A percentile compares a stretch with the other conserved stretches of the same genome.
Evolutionary conservation across 805 yeast species (phyloP).

Genomic region (Schwanniomyces yamadae): DNA sequence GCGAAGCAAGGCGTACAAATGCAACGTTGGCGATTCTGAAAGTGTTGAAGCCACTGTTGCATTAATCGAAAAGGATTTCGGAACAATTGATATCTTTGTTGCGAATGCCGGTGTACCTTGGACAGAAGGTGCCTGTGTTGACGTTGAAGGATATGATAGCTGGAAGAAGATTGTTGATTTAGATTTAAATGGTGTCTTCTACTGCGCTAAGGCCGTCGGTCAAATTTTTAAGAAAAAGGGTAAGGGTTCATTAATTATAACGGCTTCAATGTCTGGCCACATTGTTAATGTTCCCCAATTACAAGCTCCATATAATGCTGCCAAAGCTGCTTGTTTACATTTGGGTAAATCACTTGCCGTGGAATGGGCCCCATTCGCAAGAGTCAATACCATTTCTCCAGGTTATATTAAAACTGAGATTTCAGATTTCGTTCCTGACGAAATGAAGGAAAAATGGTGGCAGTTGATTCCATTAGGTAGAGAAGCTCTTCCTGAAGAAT

Average conservation of each 20-base stretch:
- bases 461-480: constrained; percentile 45
- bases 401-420: constrained; percentile 45
- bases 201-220: constrained; percentile 44
- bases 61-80: constrained; percentile 65
- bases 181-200: constrained; percentile 43
- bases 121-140: constrained; percentile 57
- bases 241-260: constrained; percentile 42
- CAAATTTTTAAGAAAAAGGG: constrained; percentile 38
- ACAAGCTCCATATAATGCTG: constrained; percentile 48
- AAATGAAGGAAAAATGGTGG: constrained; percentile 38
- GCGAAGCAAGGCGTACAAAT: constrained; percentile 62
- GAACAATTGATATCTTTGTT: constrained; percentile 77
- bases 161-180: constrained; percentile 39
- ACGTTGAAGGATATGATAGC: constrained; percentile 32
- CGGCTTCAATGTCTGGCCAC: constrained; percentile 50
- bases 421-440: constrained; percentile 33
- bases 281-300: constrained; percentile 46
- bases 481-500: constrained; percentile 43
- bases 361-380: constrained; percentile 48
- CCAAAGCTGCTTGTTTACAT: constrained; percentile 45
- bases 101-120: constrained; percentile 91
- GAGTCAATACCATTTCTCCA: constrained; percentile 44
- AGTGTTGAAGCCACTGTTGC: constrained; percentile 49
- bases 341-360: constrained; percentile 44
- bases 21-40: constrained; percentile 50